These are phyloP conservation scores for Epithele typhae DNA, from an alignment of 768 basidiomycete genomes.

Conservation along the genomic window DNA sequence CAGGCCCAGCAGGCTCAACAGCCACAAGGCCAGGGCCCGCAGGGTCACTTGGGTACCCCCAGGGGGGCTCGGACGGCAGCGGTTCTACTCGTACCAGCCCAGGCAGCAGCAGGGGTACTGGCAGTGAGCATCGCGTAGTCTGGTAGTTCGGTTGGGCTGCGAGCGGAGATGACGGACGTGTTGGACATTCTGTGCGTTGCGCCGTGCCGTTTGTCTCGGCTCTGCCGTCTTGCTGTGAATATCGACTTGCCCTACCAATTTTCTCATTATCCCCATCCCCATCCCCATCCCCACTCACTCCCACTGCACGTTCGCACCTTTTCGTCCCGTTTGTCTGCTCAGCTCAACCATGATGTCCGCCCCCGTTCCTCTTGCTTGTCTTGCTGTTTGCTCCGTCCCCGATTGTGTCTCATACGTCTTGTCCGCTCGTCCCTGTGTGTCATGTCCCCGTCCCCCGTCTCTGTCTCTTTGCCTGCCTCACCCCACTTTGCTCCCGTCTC, in stretches of 20 bases:
- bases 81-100: constrained; percentile 69
- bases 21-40: constrained; percentile 38
- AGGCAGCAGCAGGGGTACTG: constrained; percentile 65
- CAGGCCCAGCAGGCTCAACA: constrained; percentile 43
- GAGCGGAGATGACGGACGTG: not conserved
- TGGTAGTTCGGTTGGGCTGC: not conserved
- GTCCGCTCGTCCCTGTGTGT: too few relatives aligned
- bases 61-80: constrained; percentile 56
- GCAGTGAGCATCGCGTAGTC: constrained; percentile 27
- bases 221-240: too few relatives aligned
- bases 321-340: constrained; percentile 2
- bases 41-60: constrained; percentile 60
- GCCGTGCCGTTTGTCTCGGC: not conserved
- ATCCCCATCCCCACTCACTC: not conserved
- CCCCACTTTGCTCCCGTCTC: constrained; percentile 5
- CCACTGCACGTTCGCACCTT: not conserved
- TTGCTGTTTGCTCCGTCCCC: not conserved
- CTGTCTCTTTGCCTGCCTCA: not conserved
- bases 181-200: not conserved
- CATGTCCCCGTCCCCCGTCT: too few relatives aligned
- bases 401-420: constrained; percentile 7
- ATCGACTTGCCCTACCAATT: too few relatives aligned
- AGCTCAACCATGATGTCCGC: not conserved
- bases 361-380: too few relatives aligned
- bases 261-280: too few relatives aligned